Base-by-base conservation (phyloP, 345 rosid species). In the Sonneratia alba region DNA sequence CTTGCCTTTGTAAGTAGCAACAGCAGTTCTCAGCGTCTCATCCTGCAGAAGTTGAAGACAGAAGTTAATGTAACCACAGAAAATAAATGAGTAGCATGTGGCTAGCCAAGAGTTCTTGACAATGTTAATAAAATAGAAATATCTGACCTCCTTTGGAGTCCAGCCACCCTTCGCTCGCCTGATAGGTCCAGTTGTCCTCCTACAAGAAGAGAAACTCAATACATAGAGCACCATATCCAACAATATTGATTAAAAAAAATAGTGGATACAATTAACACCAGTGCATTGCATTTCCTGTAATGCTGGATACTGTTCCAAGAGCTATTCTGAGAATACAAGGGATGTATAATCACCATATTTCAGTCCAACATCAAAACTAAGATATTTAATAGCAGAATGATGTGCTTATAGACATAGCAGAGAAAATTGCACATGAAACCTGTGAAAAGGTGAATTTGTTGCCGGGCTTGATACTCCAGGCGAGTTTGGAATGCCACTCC, bases 161-260 rank as follows among this genome's bases (percentile, higher is more conserved):
- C 98, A 96, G 59, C 99, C 99, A 18, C 99, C 98, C 80, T 92
- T 96, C 3, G 99, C 97, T 69, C 97, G 88, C 83, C 99, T 87
- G 61, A 96, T 89, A 69, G 98, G 99, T 18, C 99, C 99, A 21
- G 87, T 90, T 40, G 89, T 92, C 83, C 99, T 90, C 90, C 99
- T 96, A 32, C 65, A 51, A 47, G 15, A 27, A 62, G 37, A 27
- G 3, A 11, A 21, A 11, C 34, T 61, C 34, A 22, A 24, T 27
- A 61, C 36, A 6, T 8, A 8, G 13, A 59, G 61, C 61, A 59
- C 11, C 64, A 59, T 19, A 59, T 56, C 36, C 62, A 56, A 56
- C 6, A 8, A 22, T n/a, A 34, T 55, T 38, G 69, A 32, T 10
- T 49, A 67, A 64, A 24, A 48, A 57, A 13, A 56, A 70, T 56